Conservation (phyloP, 2,329 filamentous ascomycete species). For the Rhynchosporium agropyri region DNA sequence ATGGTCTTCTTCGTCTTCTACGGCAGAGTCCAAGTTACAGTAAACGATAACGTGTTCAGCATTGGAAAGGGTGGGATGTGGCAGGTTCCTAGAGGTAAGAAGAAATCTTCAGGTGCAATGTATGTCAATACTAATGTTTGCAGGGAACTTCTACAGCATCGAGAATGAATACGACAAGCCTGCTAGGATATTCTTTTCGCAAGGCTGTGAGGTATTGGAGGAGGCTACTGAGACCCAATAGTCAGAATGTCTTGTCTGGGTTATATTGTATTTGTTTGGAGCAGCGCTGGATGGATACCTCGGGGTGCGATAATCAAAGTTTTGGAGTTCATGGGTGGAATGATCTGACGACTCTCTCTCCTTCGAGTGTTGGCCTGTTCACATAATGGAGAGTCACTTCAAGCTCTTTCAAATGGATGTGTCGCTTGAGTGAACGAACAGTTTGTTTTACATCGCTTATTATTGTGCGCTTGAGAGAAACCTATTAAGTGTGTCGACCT, state of each 20-base stretch:
- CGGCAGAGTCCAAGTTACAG: slow-evolving; percentile 78
- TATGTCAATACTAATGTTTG: slow-evolving; percentile 23
- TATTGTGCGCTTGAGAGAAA: neutral
- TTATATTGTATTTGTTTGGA: slow-evolving; percentile 12
- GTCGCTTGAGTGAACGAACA: neutral
- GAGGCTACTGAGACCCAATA: slow-evolving; percentile 21
- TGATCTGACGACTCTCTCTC: slow-evolving; percentile 3
- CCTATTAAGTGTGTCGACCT: too few species aligned
- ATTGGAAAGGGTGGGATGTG: slow-evolving; percentile 88
- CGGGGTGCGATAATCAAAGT: neutral
- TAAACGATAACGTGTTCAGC: slow-evolving; percentile 75
- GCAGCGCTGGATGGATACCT: slow-evolving; percentile 12
- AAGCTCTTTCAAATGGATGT: neutral
- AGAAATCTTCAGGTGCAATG: neutral
- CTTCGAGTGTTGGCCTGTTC: neutral
- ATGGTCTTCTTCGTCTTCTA: slow-evolving; percentile 92
- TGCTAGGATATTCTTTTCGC: slow-evolving; percentile 87
- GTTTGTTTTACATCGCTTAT: neutral
- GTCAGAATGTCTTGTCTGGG: slow-evolving; percentile 9
- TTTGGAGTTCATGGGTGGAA: slow-evolving; percentile 8
- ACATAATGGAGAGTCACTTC: neutral
- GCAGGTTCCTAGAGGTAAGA: slow-evolving; percentile 90
- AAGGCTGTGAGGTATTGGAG: slow-evolving; percentile 67
- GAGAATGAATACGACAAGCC: slow-evolving; percentile 73
- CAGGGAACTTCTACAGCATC: slow-evolving; percentile 94